Conservation (phyloP, 176 grass and related monocot genomes). For the Raddia guianensis region DNA sequence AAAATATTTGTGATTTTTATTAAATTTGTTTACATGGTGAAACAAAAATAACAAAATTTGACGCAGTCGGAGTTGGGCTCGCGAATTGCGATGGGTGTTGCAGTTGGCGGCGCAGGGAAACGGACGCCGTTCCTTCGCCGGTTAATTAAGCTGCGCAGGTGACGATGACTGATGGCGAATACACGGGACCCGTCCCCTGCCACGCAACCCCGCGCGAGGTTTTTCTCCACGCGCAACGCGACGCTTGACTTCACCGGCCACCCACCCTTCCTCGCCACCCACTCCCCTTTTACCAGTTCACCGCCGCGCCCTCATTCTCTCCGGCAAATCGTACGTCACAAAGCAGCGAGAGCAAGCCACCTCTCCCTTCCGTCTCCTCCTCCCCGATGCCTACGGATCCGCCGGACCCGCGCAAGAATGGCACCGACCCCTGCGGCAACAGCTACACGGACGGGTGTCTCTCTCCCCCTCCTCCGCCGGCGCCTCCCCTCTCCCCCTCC, state of each 20-base stretch:
- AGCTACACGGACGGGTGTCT: neutral
- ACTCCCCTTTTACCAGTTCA: neutral
- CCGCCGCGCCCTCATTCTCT: neutral
- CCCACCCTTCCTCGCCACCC: neutral
- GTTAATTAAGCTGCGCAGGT: too few species aligned
- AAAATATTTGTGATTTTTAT: too few species aligned
- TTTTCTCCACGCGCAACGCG: slow-evolving; percentile 31
- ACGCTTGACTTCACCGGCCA: slow-evolving; percentile 7
- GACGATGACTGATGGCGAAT: neutral
- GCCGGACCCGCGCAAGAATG: too few species aligned
- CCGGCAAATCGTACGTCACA: neutral
- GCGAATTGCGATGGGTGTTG: too few species aligned
- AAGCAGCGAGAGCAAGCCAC: neutral
- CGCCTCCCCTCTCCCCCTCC: neutral
- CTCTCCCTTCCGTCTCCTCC: neutral
- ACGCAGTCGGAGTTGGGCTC: too few species aligned
- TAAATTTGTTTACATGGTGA: too few species aligned
- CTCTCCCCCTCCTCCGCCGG: too few species aligned
- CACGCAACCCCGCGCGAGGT: neutral
- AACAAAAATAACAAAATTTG: too few species aligned
- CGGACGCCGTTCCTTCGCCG: too few species aligned
- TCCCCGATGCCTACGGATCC: neutral
- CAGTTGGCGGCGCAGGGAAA: too few species aligned
- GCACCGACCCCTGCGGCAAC: too few species aligned
- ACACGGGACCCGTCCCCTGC: neutral